These are phyloP conservation scores for Metarhizium album DNA, from an alignment of 2,329 filamentous ascomycete species.

Conservation along the genomic window DNA sequence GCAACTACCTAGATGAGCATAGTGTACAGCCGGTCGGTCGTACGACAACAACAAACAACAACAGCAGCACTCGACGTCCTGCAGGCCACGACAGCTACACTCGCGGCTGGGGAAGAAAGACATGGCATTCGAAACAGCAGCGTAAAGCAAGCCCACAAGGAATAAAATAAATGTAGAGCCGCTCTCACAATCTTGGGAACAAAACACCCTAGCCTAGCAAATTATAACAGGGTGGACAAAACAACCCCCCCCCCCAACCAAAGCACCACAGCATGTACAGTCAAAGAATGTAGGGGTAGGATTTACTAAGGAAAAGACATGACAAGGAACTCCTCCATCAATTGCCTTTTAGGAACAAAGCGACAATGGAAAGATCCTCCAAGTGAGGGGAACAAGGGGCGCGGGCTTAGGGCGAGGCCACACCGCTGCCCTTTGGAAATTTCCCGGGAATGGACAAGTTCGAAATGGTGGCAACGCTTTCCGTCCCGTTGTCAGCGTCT, in stretches of 20 bases:
- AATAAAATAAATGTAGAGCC: no score
- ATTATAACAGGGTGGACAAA: neutral
- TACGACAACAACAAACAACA: no score
- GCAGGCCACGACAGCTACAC: no score
- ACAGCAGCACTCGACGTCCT: no score
- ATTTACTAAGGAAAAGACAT: neutral
- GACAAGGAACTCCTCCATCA: neutral
- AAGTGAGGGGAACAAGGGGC: no score
- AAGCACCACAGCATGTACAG: neutral
- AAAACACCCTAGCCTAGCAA: no score
- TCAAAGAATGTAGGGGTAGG: neutral
- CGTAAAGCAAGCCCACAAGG: no score
- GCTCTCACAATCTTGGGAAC: neutral
- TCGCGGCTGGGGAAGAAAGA: no score
- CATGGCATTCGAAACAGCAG: no score
- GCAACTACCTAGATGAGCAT: no score
- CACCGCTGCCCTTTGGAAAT: constrained; percentile 37
- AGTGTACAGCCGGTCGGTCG: no score
- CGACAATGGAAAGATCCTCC: neutral
- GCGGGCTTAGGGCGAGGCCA: constrained; percentile 26
- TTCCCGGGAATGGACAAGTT: constrained; percentile 61
- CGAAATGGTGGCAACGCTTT: constrained; percentile 46
- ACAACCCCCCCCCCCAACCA: neutral
- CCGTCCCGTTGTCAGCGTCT: constrained; percentile 21
- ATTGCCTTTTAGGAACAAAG: neutral